Evolutionary conservation across 164 flowering plant genomes (phyloP).

Genomic region (Pachysandra terminalis): DNA sequence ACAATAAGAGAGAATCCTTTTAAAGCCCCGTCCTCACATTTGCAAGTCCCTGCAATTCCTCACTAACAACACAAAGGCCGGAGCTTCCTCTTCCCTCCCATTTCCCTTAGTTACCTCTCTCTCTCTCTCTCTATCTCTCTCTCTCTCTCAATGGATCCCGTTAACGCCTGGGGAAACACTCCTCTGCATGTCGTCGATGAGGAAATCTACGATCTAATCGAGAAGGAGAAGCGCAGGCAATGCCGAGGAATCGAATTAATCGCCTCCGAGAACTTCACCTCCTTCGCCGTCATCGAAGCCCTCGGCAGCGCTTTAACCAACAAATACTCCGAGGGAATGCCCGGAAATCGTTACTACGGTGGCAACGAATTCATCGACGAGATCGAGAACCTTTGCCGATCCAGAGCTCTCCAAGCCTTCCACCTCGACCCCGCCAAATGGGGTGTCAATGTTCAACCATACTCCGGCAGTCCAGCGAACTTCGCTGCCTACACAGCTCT

Average conservation of each 20-base stretch:
- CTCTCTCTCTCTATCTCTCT: background rate
- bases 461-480: constrained; percentile 93
- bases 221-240: constrained; percentile 10
- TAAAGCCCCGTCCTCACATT: background rate
- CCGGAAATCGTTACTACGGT: constrained; percentile 61
- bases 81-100: background rate
- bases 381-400: constrained; percentile 87
- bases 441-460: constrained; percentile 99
- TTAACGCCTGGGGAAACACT: constrained; percentile 75
- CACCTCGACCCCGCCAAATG: constrained; percentile 64
- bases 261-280: constrained; percentile 74
- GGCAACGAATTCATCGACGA: constrained; percentile 86
- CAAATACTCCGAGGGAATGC: constrained; percentile 68
- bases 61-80: too few relatives aligned
- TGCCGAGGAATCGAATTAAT: constrained; percentile 51
- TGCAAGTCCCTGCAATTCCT: background rate
- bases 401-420: constrained; percentile 79
- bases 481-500: constrained; percentile 99
- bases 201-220: constrained; percentile 3
- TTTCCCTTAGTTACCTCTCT: background rate
- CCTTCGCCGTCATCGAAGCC: constrained; percentile 67
- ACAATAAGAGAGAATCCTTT: background rate
- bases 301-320: constrained; percentile 67
- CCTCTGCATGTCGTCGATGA: constrained; percentile 33
- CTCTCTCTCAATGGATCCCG: constrained; percentile 66